These are phyloP conservation scores for Saccharomyces uvarum DNA, from an alignment of 1,139 yeast genomes.

Conservation along the genomic window DNA sequence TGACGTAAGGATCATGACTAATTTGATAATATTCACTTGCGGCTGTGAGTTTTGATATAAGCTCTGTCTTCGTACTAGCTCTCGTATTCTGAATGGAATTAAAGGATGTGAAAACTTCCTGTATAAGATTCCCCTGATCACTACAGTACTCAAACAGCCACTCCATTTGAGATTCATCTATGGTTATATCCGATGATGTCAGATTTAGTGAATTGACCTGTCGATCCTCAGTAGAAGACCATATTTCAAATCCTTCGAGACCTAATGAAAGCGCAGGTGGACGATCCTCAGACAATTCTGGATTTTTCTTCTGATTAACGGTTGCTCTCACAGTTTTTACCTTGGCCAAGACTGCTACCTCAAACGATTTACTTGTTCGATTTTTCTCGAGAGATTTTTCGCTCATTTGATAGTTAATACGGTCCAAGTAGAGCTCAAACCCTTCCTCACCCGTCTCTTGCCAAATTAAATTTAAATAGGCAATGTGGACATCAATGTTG, in stretches of 20 bases:
- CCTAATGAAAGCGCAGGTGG: slow-evolving; percentile 18
- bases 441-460: slow-evolving; percentile 16
- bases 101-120: slow-evolving; percentile 22
- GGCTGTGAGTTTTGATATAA: slow-evolving; percentile 41
- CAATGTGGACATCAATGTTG: slow-evolving; percentile 47
- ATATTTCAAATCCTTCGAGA: slow-evolving; percentile 35
- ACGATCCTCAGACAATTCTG: slow-evolving; percentile 13
- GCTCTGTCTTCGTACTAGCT: slow-evolving; percentile 16
- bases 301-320: slow-evolving; percentile 10
- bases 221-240: slow-evolving; percentile 35
- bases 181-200: slow-evolving; percentile 32
- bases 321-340: slow-evolving; percentile 19
- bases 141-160: slow-evolving; percentile 36
- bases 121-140: slow-evolving; percentile 20
- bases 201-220: slow-evolving; percentile 35
- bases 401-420: slow-evolving; percentile 26
- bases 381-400: slow-evolving; percentile 15
- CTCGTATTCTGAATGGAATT: slow-evolving; percentile 10
- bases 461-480: slow-evolving; percentile 37
- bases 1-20: slow-evolving; percentile 78
- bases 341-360: slow-evolving; percentile 14
- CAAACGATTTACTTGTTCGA: slow-evolving; percentile 12
- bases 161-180: slow-evolving; percentile 35
- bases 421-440: slow-evolving; percentile 37
- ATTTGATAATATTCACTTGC: slow-evolving; percentile 57